phyloP scores from a whole-genome alignment of 176 grass and related monocot genomes.

The Canna indica region DNA sequence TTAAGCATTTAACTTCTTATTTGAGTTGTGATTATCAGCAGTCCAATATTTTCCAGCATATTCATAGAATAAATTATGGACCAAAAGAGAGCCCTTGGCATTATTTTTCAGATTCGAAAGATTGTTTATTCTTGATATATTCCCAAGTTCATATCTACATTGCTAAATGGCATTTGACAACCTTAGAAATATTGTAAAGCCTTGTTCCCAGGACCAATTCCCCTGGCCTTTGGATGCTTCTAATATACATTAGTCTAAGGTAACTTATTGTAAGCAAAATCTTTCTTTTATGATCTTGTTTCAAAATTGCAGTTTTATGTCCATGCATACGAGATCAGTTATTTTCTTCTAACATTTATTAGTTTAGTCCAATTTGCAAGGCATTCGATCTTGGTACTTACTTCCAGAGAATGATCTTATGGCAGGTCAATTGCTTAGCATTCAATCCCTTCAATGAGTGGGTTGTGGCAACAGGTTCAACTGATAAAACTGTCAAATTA shows the following conservation, averaged over 20 bases:
- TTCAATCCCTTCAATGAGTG: constrained; percentile 99
- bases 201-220: not conserved
- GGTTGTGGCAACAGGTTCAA: constrained; percentile 95
- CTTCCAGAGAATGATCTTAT: not conserved
- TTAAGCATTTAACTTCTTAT: not conserved
- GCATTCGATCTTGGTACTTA: constrained; percentile 7
- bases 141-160: not conserved
- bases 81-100: not conserved
- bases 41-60: not conserved
- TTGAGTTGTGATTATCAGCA: not conserved
- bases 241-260: not conserved
- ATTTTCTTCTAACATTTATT: not conserved
- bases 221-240: not conserved
- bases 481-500: constrained; percentile 94
- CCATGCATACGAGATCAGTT: not conserved
- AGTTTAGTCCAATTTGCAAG: constrained; percentile 1
- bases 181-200: not conserved
- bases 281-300: not conserved
- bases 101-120: not conserved
- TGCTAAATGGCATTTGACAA: not conserved
- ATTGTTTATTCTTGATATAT: not conserved
- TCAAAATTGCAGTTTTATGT: no score
- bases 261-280: not conserved
- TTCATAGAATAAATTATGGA: not conserved
- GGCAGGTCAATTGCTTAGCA: constrained; percentile 84